These are phyloP conservation scores for Xerocomellus amylosporus DNA, from an alignment of 768 basidiomycete species.

Conservation along the genomic window DNA sequence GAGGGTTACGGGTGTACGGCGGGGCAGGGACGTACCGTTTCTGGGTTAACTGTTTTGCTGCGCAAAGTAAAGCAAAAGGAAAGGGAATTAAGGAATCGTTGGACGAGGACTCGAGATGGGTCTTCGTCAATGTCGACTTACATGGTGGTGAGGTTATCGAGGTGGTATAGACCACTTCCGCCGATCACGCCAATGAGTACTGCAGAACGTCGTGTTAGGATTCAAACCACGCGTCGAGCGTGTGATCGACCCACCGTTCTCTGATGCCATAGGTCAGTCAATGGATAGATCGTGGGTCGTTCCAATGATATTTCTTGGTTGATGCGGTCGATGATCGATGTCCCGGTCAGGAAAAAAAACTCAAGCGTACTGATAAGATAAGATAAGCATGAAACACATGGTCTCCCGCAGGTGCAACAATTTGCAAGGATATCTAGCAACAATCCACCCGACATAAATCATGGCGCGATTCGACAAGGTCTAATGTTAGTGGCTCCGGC, in stretches of 20 bases:
- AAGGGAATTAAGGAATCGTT: background rate
- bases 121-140: conserved; percentile 39
- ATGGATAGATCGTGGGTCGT: background rate
- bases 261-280: conserved; percentile 11
- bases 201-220: conserved; percentile 23
- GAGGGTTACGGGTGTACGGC: background rate
- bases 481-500: too few species aligned
- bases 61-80: background rate
- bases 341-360: background rate
- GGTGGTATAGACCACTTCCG: conserved; percentile 88
- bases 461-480: too few species aligned
- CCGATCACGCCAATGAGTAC: conserved; percentile 89
- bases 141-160: conserved; percentile 88
- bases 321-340: background rate
- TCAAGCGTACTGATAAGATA: background rate
- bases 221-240: background rate
- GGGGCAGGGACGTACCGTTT: conserved; percentile 58
- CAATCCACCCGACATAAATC: too few species aligned
- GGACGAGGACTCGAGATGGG: background rate
- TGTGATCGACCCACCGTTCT: conserved; percentile 12
- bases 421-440: too few species aligned
- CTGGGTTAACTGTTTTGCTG: conserved; percentile 74
- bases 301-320: background rate
- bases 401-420: too few species aligned
- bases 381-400: background rate